Conservation (phyloP, 495 filamentous ascomycete genomes). For the Lasiosphaeria hispida region DNA sequence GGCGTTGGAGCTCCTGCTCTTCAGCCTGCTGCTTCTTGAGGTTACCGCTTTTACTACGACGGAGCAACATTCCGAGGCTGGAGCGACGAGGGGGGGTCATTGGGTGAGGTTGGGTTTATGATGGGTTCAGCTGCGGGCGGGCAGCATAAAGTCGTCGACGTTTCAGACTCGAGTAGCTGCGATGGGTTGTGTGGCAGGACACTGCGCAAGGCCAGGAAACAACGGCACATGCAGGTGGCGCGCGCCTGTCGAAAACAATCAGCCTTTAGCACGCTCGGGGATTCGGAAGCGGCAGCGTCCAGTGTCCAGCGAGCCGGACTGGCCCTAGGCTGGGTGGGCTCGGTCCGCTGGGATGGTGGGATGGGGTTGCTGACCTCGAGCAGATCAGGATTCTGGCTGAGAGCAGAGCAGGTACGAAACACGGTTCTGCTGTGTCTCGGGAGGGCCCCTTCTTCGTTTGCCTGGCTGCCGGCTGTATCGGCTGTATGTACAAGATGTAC, state of each 20-base stretch:
- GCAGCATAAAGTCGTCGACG: constrained; percentile 21
- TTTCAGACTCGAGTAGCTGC: constrained; percentile 17
- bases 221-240: constrained; percentile 5
- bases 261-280: neutral
- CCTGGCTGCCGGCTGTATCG: constrained; percentile 9
- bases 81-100: constrained; percentile 52
- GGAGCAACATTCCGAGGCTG: constrained; percentile 65
- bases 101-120: constrained; percentile 25
- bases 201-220: constrained; percentile 6
- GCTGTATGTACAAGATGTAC: neutral
- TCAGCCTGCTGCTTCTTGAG: constrained; percentile 65
- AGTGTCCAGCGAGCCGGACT: too few species aligned
- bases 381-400: constrained; percentile 3
- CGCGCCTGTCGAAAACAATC: constrained; percentile 9
- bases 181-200: constrained; percentile 12
- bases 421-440: constrained; percentile 15
- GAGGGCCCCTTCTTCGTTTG: constrained; percentile 1
- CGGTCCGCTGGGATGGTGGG: neutral
- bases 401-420: constrained; percentile 17
- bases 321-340: too few species aligned
- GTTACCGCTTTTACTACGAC: constrained; percentile 77
- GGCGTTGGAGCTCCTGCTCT: constrained; percentile 66
- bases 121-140: constrained; percentile 20
- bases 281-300: neutral
- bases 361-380: neutral